phyloP scores from a whole-genome alignment of 1,284 basidiomycete species.

The Ganoderma lucidum region DNA sequence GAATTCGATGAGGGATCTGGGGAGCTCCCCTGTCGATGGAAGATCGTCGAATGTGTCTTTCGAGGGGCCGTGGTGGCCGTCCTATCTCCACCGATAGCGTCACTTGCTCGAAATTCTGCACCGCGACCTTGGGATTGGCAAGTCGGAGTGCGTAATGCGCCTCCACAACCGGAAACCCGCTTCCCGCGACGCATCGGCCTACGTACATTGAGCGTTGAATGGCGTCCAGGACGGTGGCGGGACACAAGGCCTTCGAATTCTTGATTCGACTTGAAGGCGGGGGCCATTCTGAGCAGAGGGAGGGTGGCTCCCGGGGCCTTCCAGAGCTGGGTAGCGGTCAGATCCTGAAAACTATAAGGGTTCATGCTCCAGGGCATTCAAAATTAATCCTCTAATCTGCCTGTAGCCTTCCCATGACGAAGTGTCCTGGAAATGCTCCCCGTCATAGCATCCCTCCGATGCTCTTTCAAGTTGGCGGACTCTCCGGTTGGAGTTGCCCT shows the following conservation, averaged over 20 bases:
- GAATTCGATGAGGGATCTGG: background rate
- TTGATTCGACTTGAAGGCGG: too few species aligned
- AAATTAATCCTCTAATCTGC: too few species aligned
- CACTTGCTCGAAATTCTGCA: background rate
- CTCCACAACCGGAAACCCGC: background rate
- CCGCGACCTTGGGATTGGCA: background rate
- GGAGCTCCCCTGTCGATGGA: background rate
- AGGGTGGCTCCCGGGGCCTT: background rate
- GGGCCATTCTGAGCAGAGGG: background rate
- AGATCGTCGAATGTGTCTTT: background rate
- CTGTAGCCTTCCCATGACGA: too few species aligned
- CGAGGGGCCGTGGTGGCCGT: background rate
- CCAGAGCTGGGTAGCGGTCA: background rate
- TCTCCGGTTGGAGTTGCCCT: too few species aligned
- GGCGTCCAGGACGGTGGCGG: background rate
- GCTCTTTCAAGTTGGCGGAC: too few species aligned
- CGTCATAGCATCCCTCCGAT: too few species aligned
- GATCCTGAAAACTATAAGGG: background rate
- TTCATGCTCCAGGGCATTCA: too few species aligned
- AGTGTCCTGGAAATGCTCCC: too few species aligned
- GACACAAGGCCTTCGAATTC: background rate
- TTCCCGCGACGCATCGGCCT: background rate
- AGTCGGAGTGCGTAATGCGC: background rate
- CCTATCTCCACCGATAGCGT: slow-evolving; percentile 4
- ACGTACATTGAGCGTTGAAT: background rate